A percentile compares a stretch with the other conserved stretches of the same genome.
These are phyloP conservation scores for Grigorovia jiainica DNA, from an alignment of 805 yeast species.

Conservation along the genomic window DNA sequence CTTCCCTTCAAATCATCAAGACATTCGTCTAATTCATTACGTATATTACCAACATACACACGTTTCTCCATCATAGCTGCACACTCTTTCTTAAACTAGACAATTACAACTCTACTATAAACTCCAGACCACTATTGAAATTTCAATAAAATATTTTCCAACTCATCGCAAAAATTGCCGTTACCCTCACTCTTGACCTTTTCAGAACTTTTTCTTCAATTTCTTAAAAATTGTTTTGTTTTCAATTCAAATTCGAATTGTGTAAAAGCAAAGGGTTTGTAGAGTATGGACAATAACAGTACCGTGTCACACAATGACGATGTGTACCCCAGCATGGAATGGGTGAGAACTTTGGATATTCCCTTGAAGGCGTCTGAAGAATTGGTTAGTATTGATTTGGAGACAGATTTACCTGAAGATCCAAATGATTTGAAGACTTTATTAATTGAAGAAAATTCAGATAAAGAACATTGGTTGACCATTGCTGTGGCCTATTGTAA, in stretches of 20 bases:
- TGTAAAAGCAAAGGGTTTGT: neutral
- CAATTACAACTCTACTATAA: neutral
- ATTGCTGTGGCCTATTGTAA: conserved; percentile 74
- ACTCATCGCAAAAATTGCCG: conserved; percentile 4
- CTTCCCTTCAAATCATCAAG: conserved; percentile 41
- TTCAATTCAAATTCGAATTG: too few relatives aligned
- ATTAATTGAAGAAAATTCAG: conserved; percentile 71
- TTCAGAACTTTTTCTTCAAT: neutral
- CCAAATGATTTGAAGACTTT: conserved; percentile 73
- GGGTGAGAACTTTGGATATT: conserved; percentile 37
- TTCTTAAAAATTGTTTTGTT: too few relatives aligned
- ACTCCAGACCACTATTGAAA: neutral
- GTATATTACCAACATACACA: conserved; percentile 25
- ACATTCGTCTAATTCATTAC: conserved; percentile 18
- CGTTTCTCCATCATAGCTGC: conserved; percentile 14
- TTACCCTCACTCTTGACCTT: conserved; percentile 3
- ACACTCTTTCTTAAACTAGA: neutral
- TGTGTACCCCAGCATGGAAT: conserved; percentile 23
- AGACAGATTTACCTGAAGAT: conserved; percentile 80
- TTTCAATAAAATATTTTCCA: neutral
- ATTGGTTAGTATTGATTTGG: conserved; percentile 74
- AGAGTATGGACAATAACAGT: neutral
- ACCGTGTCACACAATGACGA: neutral
- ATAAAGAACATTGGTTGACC: conserved; percentile 70
- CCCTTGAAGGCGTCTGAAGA: conserved; percentile 73